Base-by-base conservation (phyloP, 2,329 filamentous ascomycete species). In the Colletotrichum sp. region DNA sequence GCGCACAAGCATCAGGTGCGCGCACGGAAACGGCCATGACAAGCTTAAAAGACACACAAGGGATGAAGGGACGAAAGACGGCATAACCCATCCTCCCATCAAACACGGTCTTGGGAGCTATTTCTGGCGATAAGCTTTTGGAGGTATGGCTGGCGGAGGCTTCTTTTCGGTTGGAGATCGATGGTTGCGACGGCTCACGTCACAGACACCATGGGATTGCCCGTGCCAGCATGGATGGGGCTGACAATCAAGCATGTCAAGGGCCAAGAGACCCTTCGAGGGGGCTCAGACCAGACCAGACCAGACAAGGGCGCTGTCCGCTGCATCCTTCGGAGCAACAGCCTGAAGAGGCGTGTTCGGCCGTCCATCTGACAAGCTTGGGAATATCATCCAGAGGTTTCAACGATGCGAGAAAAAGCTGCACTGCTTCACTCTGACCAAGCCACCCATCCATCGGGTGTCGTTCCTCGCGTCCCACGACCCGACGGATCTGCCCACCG, bases 151-250 rank as follows among this genome's bases (percentile, higher is more conserved):
- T 34, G 73, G 73, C 70, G 57, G 55, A 62, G 64, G 69, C 62
- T 67, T 44, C 57, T 59, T 52, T 55, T 59, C 64, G 57, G 36
- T 68, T 28, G 59, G 64, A 76, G 69, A 77, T 76, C 55, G 60
- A 63, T 74, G 76, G 66, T 65, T 67, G 76, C 74, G 73, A 77
- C 76, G 73, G 59, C 68, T 77, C 72, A 67, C 39, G 76, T 77
- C 69, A 73, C 76, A 77, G 68, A 55, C 57, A 60, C 57, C 73
- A 63, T 68, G 65, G 66, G 62, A 75, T 62, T 28, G 66, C 66
- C 75, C 52, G 71, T 76, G 75, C 71, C 66, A 69, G 34, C 60
- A 67, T 59, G 70, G 44, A 68, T 64, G 73, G 69, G 62, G 69
- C 68, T 55, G 52, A 34, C 55, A 52, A 57, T 28, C 72, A 34